These are phyloP conservation scores for Suillus bovinus DNA, from an alignment of 768 basidiomycete species.

Conservation along the genomic window DNA sequence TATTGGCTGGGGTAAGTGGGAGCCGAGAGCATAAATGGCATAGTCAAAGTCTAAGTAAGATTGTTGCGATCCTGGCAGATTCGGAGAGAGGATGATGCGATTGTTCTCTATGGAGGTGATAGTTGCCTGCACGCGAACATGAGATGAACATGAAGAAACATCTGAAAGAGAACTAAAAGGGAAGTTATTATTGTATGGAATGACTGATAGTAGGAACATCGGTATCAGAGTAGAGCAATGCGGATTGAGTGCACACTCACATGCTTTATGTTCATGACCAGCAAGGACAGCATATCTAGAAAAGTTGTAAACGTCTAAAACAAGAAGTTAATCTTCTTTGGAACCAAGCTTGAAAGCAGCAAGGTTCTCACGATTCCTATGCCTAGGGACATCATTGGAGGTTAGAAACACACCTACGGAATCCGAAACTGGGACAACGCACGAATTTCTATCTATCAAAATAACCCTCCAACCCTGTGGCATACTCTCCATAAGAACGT, in stretches of 20 bases:
- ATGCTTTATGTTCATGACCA: constrained; percentile 67
- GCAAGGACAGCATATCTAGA: constrained; percentile 58
- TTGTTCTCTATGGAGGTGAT: constrained; percentile 41
- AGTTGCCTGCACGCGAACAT: constrained; percentile 46
- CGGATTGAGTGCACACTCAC: constrained; percentile 30
- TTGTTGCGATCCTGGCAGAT: constrained; percentile 10
- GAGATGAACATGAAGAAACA: constrained; percentile 13
- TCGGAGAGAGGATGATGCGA: constrained; percentile 30
- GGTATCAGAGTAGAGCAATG: not conserved
- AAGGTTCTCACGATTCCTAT: constrained; percentile 44
- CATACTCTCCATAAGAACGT: constrained; percentile 47
- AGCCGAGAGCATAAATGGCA: constrained; percentile 61
- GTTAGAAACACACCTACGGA: not conserved
- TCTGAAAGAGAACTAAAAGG: constrained; percentile 31
- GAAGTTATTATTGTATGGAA: constrained; percentile 54
- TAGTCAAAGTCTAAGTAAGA: constrained; percentile 51
- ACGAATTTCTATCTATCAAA: constrained; percentile 62
- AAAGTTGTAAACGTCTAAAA: constrained; percentile 55
- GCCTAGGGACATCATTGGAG: constrained; percentile 33
- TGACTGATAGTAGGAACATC: constrained; percentile 36
- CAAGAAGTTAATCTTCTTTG: not conserved
- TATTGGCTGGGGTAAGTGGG: constrained; percentile 53
- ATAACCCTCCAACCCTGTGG: constrained; percentile 56
- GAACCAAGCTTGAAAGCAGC: not conserved
- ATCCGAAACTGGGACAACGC: constrained; percentile 22